Base-by-base conservation (phyloP, 495 filamentous ascomycete species). In the Eremomyces bilateralis region DNA sequence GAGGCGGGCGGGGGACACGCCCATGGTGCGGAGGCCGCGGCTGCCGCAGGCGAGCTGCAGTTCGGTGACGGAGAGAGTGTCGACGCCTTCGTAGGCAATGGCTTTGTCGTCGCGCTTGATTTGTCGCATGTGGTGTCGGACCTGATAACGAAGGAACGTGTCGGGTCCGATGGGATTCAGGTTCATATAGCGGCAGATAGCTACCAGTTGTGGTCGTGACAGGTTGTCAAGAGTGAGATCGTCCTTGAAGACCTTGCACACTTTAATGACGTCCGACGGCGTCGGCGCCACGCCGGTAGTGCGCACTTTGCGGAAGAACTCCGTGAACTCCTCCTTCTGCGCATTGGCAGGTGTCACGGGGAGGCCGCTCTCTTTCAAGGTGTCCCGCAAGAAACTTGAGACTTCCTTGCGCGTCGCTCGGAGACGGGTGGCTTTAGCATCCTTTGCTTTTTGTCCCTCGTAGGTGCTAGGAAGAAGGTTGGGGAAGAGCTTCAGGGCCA, bases 161-260 rank as follows among this genome's bases (percentile, higher is more conserved):
- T 99, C 88, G 15, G 90, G 92, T 40, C 88, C 88, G 50, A 99
- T 92, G 3, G 80, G 80, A 59, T 82, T 90, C 28, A 99, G 64
- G 56, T 94, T 95, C 73, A 99, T 81, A 58, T 99, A 99, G 13
- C 81, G 78, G 61, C 85, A 92, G 67, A 99, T 99, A 24, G 71
- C 91, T 17, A 99, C 88, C 22, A 99, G 63, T 52, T 99, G 88
- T 13, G 88, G 85, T 33, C 88, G 69, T 2, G 85, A 94, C 45
- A 99, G 58, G 54, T 95, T 95, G 70, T 99, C 88, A 12, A 99
- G 67, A 0, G 88, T 99, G 40, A 99, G 49, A 52, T 99, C 88
- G 54, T 99, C 88, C 57, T 88, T 92, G 65, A 99, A 99, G 48
- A 92, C 76, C 65, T 99, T 91, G 73, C 90, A 95, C 36, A 99